Evolutionary conservation across 2,329 filamentous ascomycete genomes (phyloP).

Genomic region (Hawksworthiomyces lignivorus): DNA sequence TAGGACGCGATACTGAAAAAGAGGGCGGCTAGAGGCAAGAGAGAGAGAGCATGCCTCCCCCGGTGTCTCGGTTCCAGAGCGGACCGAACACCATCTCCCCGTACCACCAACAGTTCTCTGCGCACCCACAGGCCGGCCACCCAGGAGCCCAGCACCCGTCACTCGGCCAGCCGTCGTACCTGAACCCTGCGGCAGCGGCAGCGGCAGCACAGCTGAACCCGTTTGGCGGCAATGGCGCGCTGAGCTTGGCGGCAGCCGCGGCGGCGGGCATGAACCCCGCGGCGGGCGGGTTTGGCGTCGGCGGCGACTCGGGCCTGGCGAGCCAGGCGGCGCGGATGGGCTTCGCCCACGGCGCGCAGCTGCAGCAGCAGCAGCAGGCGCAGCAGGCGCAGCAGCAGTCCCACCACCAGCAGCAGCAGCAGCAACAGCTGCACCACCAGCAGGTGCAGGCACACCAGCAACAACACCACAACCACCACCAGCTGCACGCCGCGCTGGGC

Average conservation of each 20-base stretch:
- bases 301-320: conserved; percentile 65
- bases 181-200: conserved; percentile 37
- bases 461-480: conserved; percentile 18
- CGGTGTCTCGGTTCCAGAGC: conserved; percentile 37
- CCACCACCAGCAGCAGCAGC: conserved; percentile 35
- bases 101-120: conserved; percentile 47
- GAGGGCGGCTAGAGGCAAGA: too few species aligned
- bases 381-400: conserved; percentile 17
- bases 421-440: conserved; percentile 40
- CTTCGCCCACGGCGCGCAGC: conserved; percentile 65
- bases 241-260: conserved; percentile 34
- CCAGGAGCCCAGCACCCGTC: conserved; percentile 38
- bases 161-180: conserved; percentile 64
- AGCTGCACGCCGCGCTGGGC: conserved; percentile 27
- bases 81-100: conserved; percentile 37
- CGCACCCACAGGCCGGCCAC: conserved; percentile 41
- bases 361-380: conserved; percentile 44
- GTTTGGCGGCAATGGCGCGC: conserved; percentile 52
- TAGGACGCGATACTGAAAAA: not conserved
- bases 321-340: conserved; percentile 84
- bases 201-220: conserved; percentile 50
- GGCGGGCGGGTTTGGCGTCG: conserved; percentile 38
- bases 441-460: conserved; percentile 57
- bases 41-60: conserved; percentile 29
- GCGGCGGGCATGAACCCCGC: conserved; percentile 33